phyloP scores from a whole-genome alignment of 345 rosid species.

The Heritiera fomes region DNA sequence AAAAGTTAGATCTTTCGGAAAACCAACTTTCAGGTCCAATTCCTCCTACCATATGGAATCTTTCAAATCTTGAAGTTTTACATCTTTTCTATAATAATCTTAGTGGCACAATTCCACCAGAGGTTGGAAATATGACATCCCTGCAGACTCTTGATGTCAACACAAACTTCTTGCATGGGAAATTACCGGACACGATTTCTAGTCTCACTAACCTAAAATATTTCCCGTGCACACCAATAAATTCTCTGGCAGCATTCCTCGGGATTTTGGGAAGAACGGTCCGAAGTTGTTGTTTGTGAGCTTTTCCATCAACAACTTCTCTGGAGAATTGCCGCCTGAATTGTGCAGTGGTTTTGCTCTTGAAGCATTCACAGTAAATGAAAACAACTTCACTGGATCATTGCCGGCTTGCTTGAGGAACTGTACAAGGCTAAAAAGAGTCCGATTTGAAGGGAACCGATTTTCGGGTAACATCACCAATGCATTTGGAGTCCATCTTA shows the following conservation, averaged over 20 bases:
- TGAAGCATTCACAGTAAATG: constrained; percentile 35
- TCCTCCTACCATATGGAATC: constrained; percentile 50
- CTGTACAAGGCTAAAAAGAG: constrained; percentile 38
- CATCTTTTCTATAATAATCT: constrained; percentile 53
- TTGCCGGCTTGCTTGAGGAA: constrained; percentile 59
- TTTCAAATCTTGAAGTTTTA: constrained; percentile 35
- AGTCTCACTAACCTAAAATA: constrained; percentile 30
- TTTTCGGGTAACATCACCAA: constrained; percentile 56
- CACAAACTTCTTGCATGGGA: constrained; percentile 50
- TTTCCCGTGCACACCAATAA: constrained; percentile 50
- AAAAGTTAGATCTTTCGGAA: constrained; percentile 38
- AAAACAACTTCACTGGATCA: constrained; percentile 55
- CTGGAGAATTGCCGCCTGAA: constrained; percentile 57
- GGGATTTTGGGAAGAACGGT: constrained; percentile 53
- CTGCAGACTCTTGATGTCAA: constrained; percentile 42
- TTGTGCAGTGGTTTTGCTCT: constrained; percentile 50
- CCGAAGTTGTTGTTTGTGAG: constrained; percentile 41
- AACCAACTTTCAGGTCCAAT: constrained; percentile 57
- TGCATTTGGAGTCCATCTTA: constrained; percentile 54
- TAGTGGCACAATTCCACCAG: constrained; percentile 52
- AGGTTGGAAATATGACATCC: constrained; percentile 51
- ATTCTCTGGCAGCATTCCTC: constrained; percentile 53
- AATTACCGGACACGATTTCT: constrained; percentile 55
- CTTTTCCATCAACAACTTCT: constrained; percentile 62
- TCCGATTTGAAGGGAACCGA: constrained; percentile 50